Conservation (phyloP, 2,329 filamentous ascomycete genomes). For the Fusarium fracticaudum region DNA sequence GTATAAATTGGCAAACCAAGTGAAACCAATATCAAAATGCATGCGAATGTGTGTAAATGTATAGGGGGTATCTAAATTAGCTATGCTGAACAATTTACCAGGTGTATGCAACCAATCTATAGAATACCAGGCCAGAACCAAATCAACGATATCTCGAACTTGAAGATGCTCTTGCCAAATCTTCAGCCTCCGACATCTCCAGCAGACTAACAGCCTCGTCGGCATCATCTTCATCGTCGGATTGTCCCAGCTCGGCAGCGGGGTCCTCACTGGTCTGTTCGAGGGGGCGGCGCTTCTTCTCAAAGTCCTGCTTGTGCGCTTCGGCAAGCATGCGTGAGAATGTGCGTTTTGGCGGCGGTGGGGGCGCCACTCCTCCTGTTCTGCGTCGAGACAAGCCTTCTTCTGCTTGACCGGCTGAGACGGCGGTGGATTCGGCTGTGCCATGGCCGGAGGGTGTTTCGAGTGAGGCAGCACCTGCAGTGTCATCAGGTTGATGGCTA, state of each 20-base stretch:
- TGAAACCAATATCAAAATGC: neutral
- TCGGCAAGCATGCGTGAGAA: constrained; percentile 76
- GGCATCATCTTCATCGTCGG: constrained; percentile 48
- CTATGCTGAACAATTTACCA: constrained; percentile 10
- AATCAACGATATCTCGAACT: constrained; percentile 21
- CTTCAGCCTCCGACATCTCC: constrained; percentile 43
- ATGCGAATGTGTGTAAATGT: constrained; percentile 15
- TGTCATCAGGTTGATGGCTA: neutral
- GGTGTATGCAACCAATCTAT: neutral
- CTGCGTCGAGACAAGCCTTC: constrained; percentile 46
- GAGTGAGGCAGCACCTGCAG: neutral
- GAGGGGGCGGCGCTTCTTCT: constrained; percentile 71
- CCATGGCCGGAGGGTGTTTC: constrained; percentile 18
- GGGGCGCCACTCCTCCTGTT: constrained; percentile 48
- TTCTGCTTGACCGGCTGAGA: constrained; percentile 27
- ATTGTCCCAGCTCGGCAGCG: constrained; percentile 42
- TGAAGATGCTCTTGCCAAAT: constrained; percentile 25
- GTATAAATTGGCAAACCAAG: neutral
- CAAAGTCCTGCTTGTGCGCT: constrained; percentile 92
- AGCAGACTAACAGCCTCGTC: constrained; percentile 40
- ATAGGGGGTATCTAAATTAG: constrained; percentile 23
- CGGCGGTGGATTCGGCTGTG: constrained; percentile 33
- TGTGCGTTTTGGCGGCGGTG: constrained; percentile 34
- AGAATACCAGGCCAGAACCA: neutral
- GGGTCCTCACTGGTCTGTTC: constrained; percentile 40